These are phyloP conservation scores for Vitis rotundifolia DNA, from an alignment of 164 flowering plant species.

Conservation along the genomic window DNA sequence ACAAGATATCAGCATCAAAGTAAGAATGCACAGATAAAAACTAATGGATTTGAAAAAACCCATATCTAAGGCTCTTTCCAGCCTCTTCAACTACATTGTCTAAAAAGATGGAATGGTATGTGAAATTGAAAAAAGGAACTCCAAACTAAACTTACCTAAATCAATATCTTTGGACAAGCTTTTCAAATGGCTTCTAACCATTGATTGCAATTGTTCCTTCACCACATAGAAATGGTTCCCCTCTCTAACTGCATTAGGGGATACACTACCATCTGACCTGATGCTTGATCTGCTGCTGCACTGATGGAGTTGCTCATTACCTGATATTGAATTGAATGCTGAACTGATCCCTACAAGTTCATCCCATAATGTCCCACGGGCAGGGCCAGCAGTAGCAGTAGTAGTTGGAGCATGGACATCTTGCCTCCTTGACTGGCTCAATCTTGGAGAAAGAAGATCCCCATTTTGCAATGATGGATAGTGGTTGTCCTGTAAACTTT, in stretches of 20 bases:
- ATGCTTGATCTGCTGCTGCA: slow-evolving; percentile 32
- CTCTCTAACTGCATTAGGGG: slow-evolving; percentile 23
- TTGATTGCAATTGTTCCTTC: slow-evolving; percentile 44
- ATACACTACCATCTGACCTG: slow-evolving; percentile 23
- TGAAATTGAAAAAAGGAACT: neutral
- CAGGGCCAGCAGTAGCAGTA: slow-evolving; percentile 17
- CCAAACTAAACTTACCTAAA: slow-evolving; percentile 43
- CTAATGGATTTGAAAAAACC: neutral
- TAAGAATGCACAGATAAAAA: too few species aligned
- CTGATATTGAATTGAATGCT: slow-evolving; percentile 12
- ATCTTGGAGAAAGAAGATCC: slow-evolving; percentile 26
- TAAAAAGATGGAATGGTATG: neutral
- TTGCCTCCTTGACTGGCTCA: slow-evolving; percentile 32
- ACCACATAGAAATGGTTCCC: slow-evolving; percentile 27
- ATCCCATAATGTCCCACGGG: slow-evolving; percentile 24
- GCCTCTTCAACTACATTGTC: neutral
- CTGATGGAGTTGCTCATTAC: slow-evolving; percentile 37
- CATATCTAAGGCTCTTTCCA: neutral
- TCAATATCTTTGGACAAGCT: slow-evolving; percentile 39
- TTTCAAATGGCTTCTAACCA: slow-evolving; percentile 51
- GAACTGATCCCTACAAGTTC: slow-evolving; percentile 24
- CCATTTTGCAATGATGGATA: slow-evolving; percentile 20
- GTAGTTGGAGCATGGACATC: slow-evolving; percentile 22
- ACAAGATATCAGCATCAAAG: too few species aligned
- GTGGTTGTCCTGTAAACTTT: slow-evolving; percentile 24